Conservation (phyloP, 2,329 filamentous ascomycete species). For the Phyllosticta citribraziliensis region DNA sequence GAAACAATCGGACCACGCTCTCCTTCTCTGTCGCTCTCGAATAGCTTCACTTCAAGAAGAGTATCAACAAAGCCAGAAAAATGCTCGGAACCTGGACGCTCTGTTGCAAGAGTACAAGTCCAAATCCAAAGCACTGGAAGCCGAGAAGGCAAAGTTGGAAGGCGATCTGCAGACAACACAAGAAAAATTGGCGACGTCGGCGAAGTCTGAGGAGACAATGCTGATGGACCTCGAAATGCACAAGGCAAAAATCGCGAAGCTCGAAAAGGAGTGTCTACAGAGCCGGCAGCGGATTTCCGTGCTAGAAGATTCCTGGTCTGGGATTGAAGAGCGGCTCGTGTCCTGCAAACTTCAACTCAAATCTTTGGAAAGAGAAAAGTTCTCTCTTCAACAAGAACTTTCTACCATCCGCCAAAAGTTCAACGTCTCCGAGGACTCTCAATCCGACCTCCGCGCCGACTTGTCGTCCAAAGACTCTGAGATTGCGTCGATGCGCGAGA, state of each 20-base stretch:
- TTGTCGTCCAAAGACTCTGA: constrained; percentile 12
- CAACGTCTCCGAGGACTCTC: constrained; percentile 16
- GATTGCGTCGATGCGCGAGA: neutral
- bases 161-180: constrained; percentile 18
- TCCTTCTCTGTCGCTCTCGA: constrained; percentile 24
- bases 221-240: constrained; percentile 16
- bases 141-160: constrained; percentile 17
- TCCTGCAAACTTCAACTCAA: constrained; percentile 13
- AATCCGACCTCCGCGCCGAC: constrained; percentile 10
- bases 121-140: constrained; percentile 21
- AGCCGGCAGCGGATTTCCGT: constrained; percentile 16
- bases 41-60: constrained; percentile 20
- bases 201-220: constrained; percentile 16
- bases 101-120: constrained; percentile 19
- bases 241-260: constrained; percentile 18
- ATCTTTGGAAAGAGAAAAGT: constrained; percentile 17
- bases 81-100: constrained; percentile 17
- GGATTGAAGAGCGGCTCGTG: constrained; percentile 18
- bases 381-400: constrained; percentile 18
- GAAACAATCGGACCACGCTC: constrained; percentile 26
- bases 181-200: constrained; percentile 16
- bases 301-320: constrained; percentile 19
- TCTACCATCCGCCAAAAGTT: constrained; percentile 15
- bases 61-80: constrained; percentile 14
- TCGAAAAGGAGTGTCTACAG: constrained; percentile 15